Evolutionary conservation across 2,329 filamentous ascomycete species (phyloP).

Genomic region (Microdochium nivale): DNA sequence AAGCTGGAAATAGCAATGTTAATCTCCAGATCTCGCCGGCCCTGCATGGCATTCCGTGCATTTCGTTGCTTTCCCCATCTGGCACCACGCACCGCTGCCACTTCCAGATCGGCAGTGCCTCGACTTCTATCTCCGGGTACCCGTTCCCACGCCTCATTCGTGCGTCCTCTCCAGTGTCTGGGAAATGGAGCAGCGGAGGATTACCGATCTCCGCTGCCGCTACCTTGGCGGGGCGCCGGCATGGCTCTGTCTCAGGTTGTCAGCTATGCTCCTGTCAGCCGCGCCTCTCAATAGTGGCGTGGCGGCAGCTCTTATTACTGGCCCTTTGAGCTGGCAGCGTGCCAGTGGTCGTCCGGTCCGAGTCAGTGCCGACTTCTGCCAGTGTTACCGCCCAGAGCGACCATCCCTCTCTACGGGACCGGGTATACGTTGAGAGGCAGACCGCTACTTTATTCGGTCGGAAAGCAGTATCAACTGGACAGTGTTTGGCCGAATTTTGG

Average conservation of each 20-base stretch:
- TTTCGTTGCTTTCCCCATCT: background rate
- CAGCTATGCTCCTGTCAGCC: too few relatives aligned
- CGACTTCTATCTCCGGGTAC: background rate
- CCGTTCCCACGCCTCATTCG: background rate
- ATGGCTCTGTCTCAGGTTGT: too few relatives aligned
- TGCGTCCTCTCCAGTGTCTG: background rate
- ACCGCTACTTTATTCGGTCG: too few relatives aligned
- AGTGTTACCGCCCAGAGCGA: too few relatives aligned
- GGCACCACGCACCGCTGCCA: background rate
- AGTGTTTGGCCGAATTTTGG: too few relatives aligned
- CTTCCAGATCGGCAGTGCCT: background rate
- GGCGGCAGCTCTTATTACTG: background rate
- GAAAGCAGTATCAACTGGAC: too few relatives aligned
- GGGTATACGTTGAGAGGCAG: too few relatives aligned
- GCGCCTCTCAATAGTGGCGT: background rate
- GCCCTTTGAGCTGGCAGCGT: background rate
- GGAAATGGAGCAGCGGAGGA: too few relatives aligned
- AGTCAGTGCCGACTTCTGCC: background rate
- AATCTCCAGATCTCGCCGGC: background rate
- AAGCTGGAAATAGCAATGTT: background rate
- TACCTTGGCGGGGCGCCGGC: too few relatives aligned
- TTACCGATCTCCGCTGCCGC: too few relatives aligned
- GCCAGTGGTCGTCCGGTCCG: background rate
- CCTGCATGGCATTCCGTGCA: background rate
- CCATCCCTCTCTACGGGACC: too few relatives aligned